Evolutionary conservation across 2,329 filamentous ascomycete genomes (phyloP).

Genomic region (Huntiella decipiens): DNA sequence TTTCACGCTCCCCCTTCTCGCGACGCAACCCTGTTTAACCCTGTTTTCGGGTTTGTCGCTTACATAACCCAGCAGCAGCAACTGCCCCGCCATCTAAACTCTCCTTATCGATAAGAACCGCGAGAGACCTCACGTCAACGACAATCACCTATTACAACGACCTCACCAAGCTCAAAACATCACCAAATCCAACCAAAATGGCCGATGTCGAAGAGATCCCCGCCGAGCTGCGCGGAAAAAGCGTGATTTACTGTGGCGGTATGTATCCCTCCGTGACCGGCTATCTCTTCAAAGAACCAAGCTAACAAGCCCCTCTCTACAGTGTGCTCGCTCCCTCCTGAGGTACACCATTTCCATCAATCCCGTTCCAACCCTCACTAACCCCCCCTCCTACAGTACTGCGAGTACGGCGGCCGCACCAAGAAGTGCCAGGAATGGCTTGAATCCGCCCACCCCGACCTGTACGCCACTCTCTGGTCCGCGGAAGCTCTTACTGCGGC

Average conservation of each 20-base stretch:
- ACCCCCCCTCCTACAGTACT: slow-evolving; percentile 48
- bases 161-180: neutral
- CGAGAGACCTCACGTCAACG: neutral
- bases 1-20: neutral
- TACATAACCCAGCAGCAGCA: neutral
- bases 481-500: slow-evolving; percentile 68
- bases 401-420: slow-evolving; percentile 89
- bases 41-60: slow-evolving; percentile 39
- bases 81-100: neutral
- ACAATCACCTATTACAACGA: neutral
- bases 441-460: slow-evolving; percentile 46
- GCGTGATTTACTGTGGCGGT: slow-evolving; percentile 39
- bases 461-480: slow-evolving; percentile 73
- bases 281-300: neutral
- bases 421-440: slow-evolving; percentile 98
- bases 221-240: slow-evolving; percentile 8
- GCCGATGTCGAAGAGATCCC: slow-evolving; percentile 9
- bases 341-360: slow-evolving; percentile 26
- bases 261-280: slow-evolving; percentile 17
- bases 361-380: neutral
- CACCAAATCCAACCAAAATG: slow-evolving; percentile 4
- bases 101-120: neutral
- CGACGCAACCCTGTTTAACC: slow-evolving; percentile 17
- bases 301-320: slow-evolving; percentile 1
- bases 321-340: slow-evolving; percentile 48